These are phyloP conservation scores for Jacaranda mimosifolia DNA, from an alignment of 257 asterid species.

Conservation along the genomic window DNA sequence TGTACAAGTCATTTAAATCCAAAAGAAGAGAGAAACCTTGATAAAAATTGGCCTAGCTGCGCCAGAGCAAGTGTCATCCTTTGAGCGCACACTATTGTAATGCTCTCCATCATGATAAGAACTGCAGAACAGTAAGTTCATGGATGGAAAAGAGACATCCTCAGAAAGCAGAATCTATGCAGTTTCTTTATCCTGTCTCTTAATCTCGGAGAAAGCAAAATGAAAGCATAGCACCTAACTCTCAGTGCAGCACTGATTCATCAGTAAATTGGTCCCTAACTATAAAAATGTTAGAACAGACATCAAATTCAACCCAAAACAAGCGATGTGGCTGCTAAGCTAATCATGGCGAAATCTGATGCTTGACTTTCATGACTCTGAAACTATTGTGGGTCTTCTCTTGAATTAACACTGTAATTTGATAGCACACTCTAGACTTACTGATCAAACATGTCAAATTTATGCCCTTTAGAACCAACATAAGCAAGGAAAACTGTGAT, in stretches of 20 bases:
- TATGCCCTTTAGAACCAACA: not conserved
- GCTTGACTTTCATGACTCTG: not conserved
- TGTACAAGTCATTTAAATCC: not conserved
- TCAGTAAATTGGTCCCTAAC: constrained; percentile 13
- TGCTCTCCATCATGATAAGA: constrained; percentile 97
- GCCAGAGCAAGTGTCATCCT: constrained; percentile 84
- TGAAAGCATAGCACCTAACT: not conserved
- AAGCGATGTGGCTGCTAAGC: not conserved
- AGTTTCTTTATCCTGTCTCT: not conserved
- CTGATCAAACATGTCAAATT: not conserved
- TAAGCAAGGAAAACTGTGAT: constrained; percentile 3
- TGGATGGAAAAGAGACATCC: not conserved
- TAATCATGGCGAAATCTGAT: not conserved
- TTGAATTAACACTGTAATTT: not conserved
- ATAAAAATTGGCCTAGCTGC: constrained; percentile 80
- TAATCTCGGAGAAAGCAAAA: not conserved
- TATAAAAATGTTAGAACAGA: not conserved
- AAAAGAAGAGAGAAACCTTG: constrained; percentile 61
- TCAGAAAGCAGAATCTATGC: not conserved
- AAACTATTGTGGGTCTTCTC: not conserved
- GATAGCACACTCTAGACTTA: not conserved
- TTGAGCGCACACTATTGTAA: constrained; percentile 84
- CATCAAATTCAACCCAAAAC: constrained; percentile 1
- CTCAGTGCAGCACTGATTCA: not conserved
- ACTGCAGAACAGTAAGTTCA: constrained; percentile 53